Percentiles rank a stretch among this genome's conserved stretches.
These are phyloP conservation scores for Penicillium fimorum DNA, from an alignment of 495 filamentous ascomycete genomes.

Conservation along the genomic window DNA sequence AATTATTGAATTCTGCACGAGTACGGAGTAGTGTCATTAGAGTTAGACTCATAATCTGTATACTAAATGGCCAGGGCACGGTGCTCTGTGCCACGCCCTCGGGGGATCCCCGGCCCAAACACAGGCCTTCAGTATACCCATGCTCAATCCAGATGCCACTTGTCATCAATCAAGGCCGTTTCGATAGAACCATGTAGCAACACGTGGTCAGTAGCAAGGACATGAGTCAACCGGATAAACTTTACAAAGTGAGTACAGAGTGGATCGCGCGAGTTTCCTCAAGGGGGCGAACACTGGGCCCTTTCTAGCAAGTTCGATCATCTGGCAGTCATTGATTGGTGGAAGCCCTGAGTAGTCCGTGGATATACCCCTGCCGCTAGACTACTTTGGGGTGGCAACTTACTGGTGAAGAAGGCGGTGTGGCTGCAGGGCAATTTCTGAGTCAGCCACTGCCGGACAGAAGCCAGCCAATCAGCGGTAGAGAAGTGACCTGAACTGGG, in stretches of 20 bases:
- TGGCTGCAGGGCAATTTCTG: constrained; percentile 12
- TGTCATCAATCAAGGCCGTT: background rate
- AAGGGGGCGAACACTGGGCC: constrained; percentile 19
- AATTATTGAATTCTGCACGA: background rate
- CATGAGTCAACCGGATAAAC: constrained; percentile 4
- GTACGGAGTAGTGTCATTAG: background rate
- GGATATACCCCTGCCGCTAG: constrained; percentile 15
- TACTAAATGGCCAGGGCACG: background rate
- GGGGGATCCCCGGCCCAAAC: constrained; percentile 7
- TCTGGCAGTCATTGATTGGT: constrained; percentile 23
- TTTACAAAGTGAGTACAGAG: background rate
- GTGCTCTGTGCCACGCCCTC: constrained; percentile 6
- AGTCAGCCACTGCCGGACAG: constrained; percentile 22
- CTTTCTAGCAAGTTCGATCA: constrained; percentile 36
- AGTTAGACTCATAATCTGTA: background rate
- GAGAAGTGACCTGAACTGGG: constrained; percentile 45
- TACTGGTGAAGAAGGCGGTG: constrained; percentile 31
- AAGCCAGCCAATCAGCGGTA: constrained; percentile 35
- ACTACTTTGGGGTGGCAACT: constrained; percentile 5
- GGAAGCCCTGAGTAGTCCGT: background rate
- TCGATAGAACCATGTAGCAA: background rate
- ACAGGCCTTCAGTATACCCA: background rate
- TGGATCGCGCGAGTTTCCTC: background rate
- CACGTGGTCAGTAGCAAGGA: constrained; percentile 1
- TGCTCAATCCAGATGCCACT: background rate